Evolutionary conservation across 306 rosid genomes (phyloP).

Genomic region (Sicyos baderoa): DNA sequence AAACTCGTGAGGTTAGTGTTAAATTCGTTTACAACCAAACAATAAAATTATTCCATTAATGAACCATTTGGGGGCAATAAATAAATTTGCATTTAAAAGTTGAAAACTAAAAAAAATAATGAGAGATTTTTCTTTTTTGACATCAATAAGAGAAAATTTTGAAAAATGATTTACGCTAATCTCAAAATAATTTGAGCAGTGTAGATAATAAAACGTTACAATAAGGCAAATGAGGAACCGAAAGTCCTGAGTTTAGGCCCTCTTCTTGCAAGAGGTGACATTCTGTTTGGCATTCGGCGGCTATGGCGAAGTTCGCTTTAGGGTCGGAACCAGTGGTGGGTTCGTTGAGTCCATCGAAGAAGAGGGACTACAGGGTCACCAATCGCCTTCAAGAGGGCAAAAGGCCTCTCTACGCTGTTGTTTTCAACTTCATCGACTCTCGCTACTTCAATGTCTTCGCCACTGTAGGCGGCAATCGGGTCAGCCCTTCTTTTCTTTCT

Average conservation of each 20-base stretch:
- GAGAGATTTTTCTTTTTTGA: too few species aligned
- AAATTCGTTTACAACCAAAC: too few species aligned
- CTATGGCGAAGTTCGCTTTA: conserved; percentile 48
- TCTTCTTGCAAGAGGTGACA: not conserved
- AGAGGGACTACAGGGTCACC: conserved; percentile 67
- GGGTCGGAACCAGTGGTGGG: conserved; percentile 85
- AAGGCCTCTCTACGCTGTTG: conserved; percentile 74
- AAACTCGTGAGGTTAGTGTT: too few species aligned
- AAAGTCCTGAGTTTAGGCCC: not conserved
- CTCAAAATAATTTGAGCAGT: too few species aligned
- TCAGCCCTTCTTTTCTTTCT: conserved; percentile 16
- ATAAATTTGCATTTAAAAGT: too few species aligned
- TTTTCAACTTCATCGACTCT: conserved; percentile 82
- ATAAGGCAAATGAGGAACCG: too few species aligned
- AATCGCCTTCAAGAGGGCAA: conserved; percentile 93
- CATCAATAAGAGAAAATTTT: too few species aligned
- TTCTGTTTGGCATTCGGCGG: not conserved
- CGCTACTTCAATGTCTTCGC: conserved; percentile 80
- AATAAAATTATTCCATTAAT: too few species aligned
- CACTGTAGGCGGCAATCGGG: conserved; percentile 92
- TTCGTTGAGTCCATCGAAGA: conserved; percentile 38
- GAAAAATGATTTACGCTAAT: too few species aligned
- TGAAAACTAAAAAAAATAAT: too few species aligned
- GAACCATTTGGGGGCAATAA: too few species aligned
- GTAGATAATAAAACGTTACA: too few species aligned